A percentile compares a stretch with the other conserved stretches of the same genome.
Evolutionary conservation across 192 early-diverging fungal species (phyloP).

Genomic region (Coemansia sp.): DNA sequence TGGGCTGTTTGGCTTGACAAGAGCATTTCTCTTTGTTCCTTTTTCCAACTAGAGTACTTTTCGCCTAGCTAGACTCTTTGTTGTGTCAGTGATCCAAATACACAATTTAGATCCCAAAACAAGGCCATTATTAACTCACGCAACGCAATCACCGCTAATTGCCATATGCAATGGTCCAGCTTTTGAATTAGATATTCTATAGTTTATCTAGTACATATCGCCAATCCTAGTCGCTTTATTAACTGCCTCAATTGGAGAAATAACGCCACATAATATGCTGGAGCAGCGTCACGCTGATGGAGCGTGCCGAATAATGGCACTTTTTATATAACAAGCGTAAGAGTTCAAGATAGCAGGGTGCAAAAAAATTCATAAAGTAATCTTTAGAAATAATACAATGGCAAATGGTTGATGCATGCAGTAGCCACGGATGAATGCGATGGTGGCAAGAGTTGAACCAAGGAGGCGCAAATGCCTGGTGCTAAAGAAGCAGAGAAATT

Average conservation of each 20-base stretch:
- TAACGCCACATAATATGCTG: background rate
- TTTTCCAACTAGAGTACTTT: background rate
- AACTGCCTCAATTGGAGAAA: background rate
- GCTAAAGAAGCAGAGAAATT: background rate
- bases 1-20: background rate
- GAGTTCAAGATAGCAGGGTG: background rate
- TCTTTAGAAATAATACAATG: background rate
- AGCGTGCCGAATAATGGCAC: background rate
- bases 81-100: slow-evolving; percentile 9
- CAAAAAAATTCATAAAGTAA: background rate
- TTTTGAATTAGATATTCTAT: background rate
- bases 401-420: background rate
- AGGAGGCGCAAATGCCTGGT: background rate
- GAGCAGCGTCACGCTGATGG: background rate
- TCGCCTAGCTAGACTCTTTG: background rate
- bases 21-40: background rate
- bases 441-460: background rate
- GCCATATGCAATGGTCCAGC: background rate
- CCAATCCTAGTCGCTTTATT: background rate
- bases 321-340: background rate
- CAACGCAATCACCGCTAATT: background rate
- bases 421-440: background rate
- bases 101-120: background rate
- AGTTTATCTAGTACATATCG: background rate
- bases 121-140: background rate